Evolutionary conservation across 495 filamentous ascomycete species (phyloP).

Genomic region (Poronia punctata): DNA sequence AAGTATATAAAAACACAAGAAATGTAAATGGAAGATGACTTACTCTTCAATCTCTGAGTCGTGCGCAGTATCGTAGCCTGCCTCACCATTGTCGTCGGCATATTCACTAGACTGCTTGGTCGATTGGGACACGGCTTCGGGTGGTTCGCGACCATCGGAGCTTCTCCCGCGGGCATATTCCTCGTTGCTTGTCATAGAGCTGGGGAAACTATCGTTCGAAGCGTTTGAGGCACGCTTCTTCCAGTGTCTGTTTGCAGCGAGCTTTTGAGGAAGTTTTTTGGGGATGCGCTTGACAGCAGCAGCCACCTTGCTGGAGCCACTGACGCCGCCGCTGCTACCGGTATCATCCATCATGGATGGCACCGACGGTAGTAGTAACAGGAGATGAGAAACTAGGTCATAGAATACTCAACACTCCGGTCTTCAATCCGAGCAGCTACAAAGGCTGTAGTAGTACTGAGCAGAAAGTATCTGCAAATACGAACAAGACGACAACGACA

Average conservation of each 20-base stretch:
- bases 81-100: conserved; percentile 15
- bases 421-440: too few relatives aligned
- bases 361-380: conserved; percentile 2
- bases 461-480: too few relatives aligned
- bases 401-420: too few relatives aligned
- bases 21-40: conserved; percentile 10
- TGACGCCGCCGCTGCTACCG: conserved; percentile 17
- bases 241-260: conserved; percentile 37
- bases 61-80: conserved; percentile 7
- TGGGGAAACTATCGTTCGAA: conserved; percentile 32
- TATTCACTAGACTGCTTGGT: conserved; percentile 17
- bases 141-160: conserved; percentile 18
- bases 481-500: too few relatives aligned
- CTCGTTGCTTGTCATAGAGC: conserved; percentile 25
- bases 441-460: too few relatives aligned
- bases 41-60: conserved; percentile 23
- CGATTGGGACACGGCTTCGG: conserved; percentile 17
- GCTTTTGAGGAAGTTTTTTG: conserved; percentile 38
- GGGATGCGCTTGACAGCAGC: conserved; percentile 45
- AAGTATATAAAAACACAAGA: not conserved
- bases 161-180: conserved; percentile 22
- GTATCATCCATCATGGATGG: conserved; percentile 18
- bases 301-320: conserved; percentile 25
- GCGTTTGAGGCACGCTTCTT: conserved; percentile 33
- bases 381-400: conserved; percentile 4